A percentile compares a stretch with the other conserved stretches of the same genome.
Evolutionary conservation across 768 basidiomycete species (phyloP).

Genomic region (Tricholoma sp.): DNA sequence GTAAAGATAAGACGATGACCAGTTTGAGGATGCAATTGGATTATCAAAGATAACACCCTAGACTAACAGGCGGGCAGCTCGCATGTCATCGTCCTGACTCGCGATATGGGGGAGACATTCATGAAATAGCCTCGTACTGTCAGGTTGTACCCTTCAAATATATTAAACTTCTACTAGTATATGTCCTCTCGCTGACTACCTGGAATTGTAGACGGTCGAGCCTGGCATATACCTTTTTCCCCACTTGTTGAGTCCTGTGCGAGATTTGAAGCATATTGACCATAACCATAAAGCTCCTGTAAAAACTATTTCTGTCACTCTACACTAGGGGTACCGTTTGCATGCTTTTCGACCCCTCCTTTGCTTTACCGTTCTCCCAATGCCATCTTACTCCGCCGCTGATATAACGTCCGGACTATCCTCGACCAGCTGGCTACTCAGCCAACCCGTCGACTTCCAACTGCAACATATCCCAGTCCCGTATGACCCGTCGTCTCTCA

Average conservation of each 20-base stretch:
- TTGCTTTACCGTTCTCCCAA: neutral
- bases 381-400: neutral
- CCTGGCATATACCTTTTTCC: slow-evolving; percentile 87
- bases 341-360: neutral
- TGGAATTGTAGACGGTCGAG: slow-evolving; percentile 67
- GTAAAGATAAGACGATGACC: too few relatives aligned
- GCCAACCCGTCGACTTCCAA: neutral
- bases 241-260: slow-evolving; percentile 62
- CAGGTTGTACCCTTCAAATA: too few relatives aligned
- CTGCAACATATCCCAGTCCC: neutral
- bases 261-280: slow-evolving; percentile 63
- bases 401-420: neutral
- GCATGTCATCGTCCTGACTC: too few relatives aligned
- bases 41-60: too few relatives aligned
- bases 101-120: neutral
- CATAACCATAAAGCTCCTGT: too few relatives aligned
- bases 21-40: too few relatives aligned
- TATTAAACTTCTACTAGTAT: too few relatives aligned
- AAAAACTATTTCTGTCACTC: too few relatives aligned
- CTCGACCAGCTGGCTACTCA: neutral
- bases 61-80: too few relatives aligned
- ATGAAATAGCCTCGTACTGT: neutral
- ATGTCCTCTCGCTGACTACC: neutral
- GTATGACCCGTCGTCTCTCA: neutral
- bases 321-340: too few relatives aligned